phyloP scores from a whole-genome alignment of 352 stramenopile genomes.

The Phytophthora fragariae region DNA sequence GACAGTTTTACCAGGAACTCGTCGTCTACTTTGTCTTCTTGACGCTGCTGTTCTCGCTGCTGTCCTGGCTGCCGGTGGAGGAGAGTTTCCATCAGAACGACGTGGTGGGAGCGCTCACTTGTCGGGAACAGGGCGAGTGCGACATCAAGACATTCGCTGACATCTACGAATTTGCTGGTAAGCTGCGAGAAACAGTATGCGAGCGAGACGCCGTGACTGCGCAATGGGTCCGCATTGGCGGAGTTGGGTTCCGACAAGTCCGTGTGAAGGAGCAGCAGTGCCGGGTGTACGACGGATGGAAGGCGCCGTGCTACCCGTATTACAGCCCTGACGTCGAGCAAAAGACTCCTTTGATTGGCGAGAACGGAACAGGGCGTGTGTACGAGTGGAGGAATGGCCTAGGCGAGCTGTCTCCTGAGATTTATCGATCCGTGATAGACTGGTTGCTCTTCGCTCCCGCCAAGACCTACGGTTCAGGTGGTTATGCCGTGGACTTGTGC shows the following conservation, averaged over 20 bases:
- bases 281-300: slow-evolving; percentile 65
- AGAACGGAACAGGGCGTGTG: slow-evolving; percentile 39
- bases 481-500: slow-evolving; percentile 83
- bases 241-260: slow-evolving; percentile 85
- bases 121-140: slow-evolving; percentile 81
- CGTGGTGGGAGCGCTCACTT: slow-evolving; percentile 79
- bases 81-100: slow-evolving; percentile 89
- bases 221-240: slow-evolving; percentile 82
- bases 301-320: slow-evolving; percentile 77
- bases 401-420: slow-evolving; percentile 58
- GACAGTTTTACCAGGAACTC: slow-evolving; percentile 90
- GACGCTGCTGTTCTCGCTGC: slow-evolving; percentile 77
- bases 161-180: slow-evolving; percentile 79
- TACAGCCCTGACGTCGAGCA: slow-evolving; percentile 64
- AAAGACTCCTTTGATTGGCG: slow-evolving; percentile 55
- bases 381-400: slow-evolving; percentile 80
- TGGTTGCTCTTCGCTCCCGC: slow-evolving; percentile 52
- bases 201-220: slow-evolving; percentile 57
- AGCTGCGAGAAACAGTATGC: slow-evolving; percentile 65
- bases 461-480: slow-evolving; percentile 68
- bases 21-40: slow-evolving; percentile 88
- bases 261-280: slow-evolving; percentile 82
- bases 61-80: slow-evolving; percentile 82
- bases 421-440: slow-evolving; percentile 66
- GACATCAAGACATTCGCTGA: slow-evolving; percentile 79